These are phyloP conservation scores for Aspergillus funiculosus DNA, from an alignment of 495 filamentous ascomycete genomes.

Conservation along the genomic window DNA sequence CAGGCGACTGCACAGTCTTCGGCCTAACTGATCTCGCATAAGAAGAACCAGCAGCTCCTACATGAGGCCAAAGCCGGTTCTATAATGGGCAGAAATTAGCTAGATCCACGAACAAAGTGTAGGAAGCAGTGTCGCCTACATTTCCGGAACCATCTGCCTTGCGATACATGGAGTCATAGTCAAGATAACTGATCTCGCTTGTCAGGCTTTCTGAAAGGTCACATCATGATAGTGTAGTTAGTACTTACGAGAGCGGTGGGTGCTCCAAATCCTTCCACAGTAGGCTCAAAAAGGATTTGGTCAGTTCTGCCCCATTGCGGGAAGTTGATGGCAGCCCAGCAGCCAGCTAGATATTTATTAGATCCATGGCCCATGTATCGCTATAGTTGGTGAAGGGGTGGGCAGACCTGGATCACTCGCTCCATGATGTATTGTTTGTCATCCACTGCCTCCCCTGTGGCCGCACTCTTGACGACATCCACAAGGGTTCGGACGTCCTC, in stretches of 20 bases:
- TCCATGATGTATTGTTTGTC: conserved; percentile 68
- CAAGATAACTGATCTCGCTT: conserved; percentile 39
- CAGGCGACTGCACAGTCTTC: conserved; percentile 54
- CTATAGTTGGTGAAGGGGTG: background rate
- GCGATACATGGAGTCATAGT: conserved; percentile 53
- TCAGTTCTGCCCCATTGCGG: conserved; percentile 46
- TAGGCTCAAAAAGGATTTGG: conserved; percentile 53
- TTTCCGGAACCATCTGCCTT: conserved; percentile 67
- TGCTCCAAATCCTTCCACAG: conserved; percentile 67
- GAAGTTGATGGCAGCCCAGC: conserved; percentile 50
- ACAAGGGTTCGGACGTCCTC: conserved; percentile 41
- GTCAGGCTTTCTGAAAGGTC: conserved; percentile 17
- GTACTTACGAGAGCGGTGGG: conserved; percentile 53
- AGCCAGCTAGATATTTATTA: conserved; percentile 27
- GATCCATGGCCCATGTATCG: background rate
- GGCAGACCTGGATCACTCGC: conserved; percentile 42
- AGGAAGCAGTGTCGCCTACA: conserved; percentile 20
- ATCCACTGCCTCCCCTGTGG: conserved; percentile 77
- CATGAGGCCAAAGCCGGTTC: conserved; percentile 55
- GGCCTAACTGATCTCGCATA: conserved; percentile 72
- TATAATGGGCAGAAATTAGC: conserved; percentile 19
- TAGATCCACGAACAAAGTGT: background rate
- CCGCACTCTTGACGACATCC: conserved; percentile 55
- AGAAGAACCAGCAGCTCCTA: conserved; percentile 57
- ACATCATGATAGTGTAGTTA: background rate